Evolutionary conservation across 805 yeast genomes (phyloP).

Genomic region (Candida hungchunana): DNA sequence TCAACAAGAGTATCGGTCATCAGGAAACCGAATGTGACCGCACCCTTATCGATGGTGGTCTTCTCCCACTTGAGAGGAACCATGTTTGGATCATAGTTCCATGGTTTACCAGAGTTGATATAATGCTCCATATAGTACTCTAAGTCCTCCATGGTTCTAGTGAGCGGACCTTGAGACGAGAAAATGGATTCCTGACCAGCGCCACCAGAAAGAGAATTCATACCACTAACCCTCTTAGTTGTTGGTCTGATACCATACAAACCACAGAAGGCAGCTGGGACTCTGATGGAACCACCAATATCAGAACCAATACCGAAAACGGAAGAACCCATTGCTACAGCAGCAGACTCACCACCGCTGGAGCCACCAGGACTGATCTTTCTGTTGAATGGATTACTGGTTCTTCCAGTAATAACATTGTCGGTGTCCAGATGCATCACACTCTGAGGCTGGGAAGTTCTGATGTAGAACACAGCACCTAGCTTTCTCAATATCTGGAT

Average conservation of each 20-base stretch:
- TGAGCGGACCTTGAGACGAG: conserved; percentile 67
- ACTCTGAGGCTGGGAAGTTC: conserved; percentile 67
- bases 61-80: conserved; percentile 37
- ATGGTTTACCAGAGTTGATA: conserved; percentile 52
- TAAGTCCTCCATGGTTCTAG: conserved; percentile 60
- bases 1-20: conserved; percentile 62
- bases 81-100: conserved; percentile 43
- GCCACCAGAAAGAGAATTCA: conserved; percentile 26
- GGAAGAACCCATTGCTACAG: conserved; percentile 53
- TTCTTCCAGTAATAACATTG: conserved; percentile 55
- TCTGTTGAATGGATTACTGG: conserved; percentile 56
- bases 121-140: conserved; percentile 63
- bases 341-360: conserved; percentile 69
- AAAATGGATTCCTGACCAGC: conserved; percentile 51
- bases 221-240: conserved; percentile 39
- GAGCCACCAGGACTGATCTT: conserved; percentile 64
- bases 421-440: conserved; percentile 67
- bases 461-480: conserved; percentile 54
- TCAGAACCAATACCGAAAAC: conserved; percentile 65
- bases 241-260: conserved; percentile 59
- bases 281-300: conserved; percentile 68
- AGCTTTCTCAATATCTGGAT: conserved; percentile 34
- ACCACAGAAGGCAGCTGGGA: conserved; percentile 64
- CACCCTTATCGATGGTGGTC: conserved; percentile 29
- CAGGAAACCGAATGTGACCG: conserved; percentile 57